Evolutionary conservation across 1,284 basidiomycete genomes (phyloP), one percentile per base, ranked within the genome.

Genomic region (Malassezia pachydermatis): DNA sequence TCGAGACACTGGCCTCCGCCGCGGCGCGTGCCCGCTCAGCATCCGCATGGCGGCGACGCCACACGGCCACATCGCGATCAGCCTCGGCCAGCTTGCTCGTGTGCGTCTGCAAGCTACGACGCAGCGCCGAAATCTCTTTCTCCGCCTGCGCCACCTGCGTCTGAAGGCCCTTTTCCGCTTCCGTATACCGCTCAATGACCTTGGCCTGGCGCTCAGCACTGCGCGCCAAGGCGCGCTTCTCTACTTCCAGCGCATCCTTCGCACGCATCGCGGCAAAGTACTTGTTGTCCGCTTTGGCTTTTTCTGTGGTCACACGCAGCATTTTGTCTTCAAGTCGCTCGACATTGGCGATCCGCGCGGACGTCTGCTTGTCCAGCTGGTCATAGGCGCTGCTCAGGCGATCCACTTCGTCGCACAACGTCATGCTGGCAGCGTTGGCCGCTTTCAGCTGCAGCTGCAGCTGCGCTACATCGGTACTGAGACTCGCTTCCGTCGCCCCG

Each of bases 211-310:
- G 86, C 65, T 90, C 87, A 14, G 81, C 72, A 40, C 78, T 79
- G 32, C 80, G 76, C 28, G 76, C 72, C 19, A 83, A 73, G 28
- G 78, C 80, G 69, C 86, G 84, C 51, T 81, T 78, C 70, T 94
- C 87, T 2, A 76, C 77, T 29, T 88, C 84, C 5, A 84, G 73
- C 3, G 84, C 81, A 55, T 95, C 89, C 70, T 87, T 89, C 49
- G 84, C 81, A 27, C 87, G 81, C 84, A 92, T 88, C 5, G 84
- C 82, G 22, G 85, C 80, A 70, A 84, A 96, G 73, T 83, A 96
- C 74, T 89, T 94, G 76, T 89, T 94, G 63, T 96, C 90, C 17
- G 86, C 82, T 74, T 92, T 95, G 11, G 87, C 85, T 82, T 81
- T 84, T 49, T 75, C 75, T n/a, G 71, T 72, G 2, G 67, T 67